Percentiles rank a stretch among this genome's conserved stretches.
Evolutionary conservation across 176 grass and related monocot species (phyloP).

Genomic region (Aegilops sharonensis): DNA sequence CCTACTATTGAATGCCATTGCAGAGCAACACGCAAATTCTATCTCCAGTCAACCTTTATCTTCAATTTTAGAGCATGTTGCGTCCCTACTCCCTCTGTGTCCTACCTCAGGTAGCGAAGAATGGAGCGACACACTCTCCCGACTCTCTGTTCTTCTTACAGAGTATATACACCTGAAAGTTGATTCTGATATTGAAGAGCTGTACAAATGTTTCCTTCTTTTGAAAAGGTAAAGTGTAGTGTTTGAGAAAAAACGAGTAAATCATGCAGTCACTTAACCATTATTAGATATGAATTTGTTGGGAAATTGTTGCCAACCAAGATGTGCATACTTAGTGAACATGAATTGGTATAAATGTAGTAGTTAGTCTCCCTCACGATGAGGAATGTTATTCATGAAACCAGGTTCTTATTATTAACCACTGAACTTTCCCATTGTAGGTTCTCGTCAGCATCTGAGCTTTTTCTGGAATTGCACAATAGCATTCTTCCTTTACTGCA

Average conservation of each 20-base stretch:
- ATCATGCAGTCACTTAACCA: neutral
- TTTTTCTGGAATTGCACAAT: constrained; percentile 42
- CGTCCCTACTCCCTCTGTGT: constrained; percentile 34
- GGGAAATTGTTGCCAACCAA: neutral
- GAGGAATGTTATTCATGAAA: neutral
- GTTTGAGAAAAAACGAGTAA: constrained; percentile 48
- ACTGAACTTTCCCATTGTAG: constrained; percentile 28
- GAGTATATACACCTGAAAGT: constrained; percentile 77
- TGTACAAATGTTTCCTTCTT: constrained; percentile 86
- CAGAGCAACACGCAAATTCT: constrained; percentile 36
- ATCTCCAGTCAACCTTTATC: constrained; percentile 44
- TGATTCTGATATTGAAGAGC: constrained; percentile 84
- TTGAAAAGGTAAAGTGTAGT: constrained; percentile 61
- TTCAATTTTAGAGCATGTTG: constrained; percentile 48
- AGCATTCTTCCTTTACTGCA: constrained; percentile 47
- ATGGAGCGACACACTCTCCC: constrained; percentile 43
- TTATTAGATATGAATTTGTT: neutral
- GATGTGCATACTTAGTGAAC: neutral
- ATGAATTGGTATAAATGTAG: neutral
- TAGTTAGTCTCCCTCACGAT: neutral
- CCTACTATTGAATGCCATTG: constrained; percentile 49
- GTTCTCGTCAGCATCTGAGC: constrained; percentile 42
- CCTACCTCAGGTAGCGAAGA: constrained; percentile 50
- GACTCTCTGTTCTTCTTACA: constrained; percentile 46
- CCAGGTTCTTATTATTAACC: neutral